phyloP scores from a whole-genome alignment of 495 filamentous ascomycete species.

The Penicillium paxilli region DNA sequence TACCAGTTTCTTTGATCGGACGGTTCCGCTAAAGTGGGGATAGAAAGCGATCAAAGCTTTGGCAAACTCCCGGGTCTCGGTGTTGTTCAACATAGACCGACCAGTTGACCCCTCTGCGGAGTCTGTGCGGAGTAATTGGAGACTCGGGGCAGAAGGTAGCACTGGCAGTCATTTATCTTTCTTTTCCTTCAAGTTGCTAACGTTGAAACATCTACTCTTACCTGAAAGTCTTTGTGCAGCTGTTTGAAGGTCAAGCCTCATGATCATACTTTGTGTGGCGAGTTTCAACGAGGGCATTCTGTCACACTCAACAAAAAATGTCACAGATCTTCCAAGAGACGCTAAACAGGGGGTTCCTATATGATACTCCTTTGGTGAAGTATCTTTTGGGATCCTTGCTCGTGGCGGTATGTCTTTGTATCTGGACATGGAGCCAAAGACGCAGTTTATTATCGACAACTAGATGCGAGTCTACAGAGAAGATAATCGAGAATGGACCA shows the following conservation, averaged over 20 bases:
- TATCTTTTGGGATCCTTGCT: not conserved
- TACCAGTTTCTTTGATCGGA: constrained; percentile 5
- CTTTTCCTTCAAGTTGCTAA: not conserved
- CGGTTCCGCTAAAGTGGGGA: constrained; percentile 10
- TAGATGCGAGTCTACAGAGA: not conserved
- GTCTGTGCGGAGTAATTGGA: constrained; percentile 8
- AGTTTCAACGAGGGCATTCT: too few relatives aligned
- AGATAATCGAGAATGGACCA: not conserved
- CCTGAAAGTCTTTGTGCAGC: too few relatives aligned
- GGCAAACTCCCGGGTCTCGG: not conserved
- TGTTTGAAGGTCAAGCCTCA: too few relatives aligned
- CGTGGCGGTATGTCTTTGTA: not conserved
- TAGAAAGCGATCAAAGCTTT: not conserved
- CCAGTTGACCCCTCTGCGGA: constrained; percentile 2
- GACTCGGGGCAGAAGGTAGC: too few relatives aligned
- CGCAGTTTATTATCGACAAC: not conserved
- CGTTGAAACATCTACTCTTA: too few relatives aligned
- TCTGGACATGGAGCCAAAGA: not conserved
- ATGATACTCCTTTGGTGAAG: not conserved
- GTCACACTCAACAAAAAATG: not conserved
- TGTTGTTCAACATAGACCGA: too few relatives aligned
- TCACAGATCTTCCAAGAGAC: not conserved
- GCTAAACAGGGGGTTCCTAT: not conserved
- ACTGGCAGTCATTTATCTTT: too few relatives aligned
- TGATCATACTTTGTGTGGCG: too few relatives aligned